A percentile compares a stretch with the other conserved stretches of the same genome.
These are phyloP conservation scores for Physcomitrium patens DNA, from an alignment of 225 moss, liverwort and hornwort genomes.

Conservation along the genomic window DNA sequence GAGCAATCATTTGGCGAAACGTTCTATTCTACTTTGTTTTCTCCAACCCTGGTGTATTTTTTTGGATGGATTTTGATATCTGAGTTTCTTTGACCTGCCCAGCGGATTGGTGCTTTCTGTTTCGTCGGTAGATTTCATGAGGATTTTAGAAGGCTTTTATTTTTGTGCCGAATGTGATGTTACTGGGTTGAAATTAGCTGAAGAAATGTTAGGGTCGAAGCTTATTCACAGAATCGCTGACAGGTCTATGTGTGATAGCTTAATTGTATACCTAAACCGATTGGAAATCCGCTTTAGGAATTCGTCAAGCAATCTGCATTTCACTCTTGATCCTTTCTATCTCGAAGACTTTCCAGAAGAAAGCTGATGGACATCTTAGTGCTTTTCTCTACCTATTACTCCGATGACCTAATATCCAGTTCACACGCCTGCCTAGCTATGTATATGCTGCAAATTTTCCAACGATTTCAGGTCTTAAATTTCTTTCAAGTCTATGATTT, in stretches of 20 bases:
- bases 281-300: background rate
- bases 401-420: background rate
- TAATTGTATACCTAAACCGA: background rate
- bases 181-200: slow-evolving; percentile 10
- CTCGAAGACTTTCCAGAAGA: slow-evolving; percentile 15
- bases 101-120: background rate
- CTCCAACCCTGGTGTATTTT: background rate
- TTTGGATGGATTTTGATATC: background rate
- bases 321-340: background rate
- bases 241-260: background rate
- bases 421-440: background rate
- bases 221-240: background rate
- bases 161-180: background rate
- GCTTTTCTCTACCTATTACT: slow-evolving; percentile 16
- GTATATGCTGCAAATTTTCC: background rate
- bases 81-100: slow-evolving; percentile 8
- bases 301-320: slow-evolving; percentile 14
- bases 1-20: slow-evolving; percentile 4
- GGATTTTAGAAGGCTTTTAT: background rate
- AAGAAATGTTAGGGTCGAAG: slow-evolving; percentile 9
- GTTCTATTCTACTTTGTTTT: background rate
- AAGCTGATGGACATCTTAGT: background rate
- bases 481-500: background rate
- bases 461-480: background rate
- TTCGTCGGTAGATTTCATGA: background rate